Evolutionary conservation across 306 rosid species (phyloP).

Genomic region (barrel medic (Medicago truncatula)): DNA sequence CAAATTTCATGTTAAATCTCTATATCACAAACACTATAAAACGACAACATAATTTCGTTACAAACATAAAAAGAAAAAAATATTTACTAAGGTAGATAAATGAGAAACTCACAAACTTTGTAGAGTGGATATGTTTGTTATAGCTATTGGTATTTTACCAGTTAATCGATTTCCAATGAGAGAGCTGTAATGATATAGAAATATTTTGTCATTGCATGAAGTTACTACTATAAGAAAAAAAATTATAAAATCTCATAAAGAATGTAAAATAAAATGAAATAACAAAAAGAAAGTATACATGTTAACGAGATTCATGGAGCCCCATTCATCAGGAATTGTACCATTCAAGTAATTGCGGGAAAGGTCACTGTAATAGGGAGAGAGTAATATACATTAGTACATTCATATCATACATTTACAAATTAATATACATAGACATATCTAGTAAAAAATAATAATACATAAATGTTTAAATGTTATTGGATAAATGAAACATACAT

Average conservation of each 20-base stretch:
- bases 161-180: constrained; percentile 38
- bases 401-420: background rate
- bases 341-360: constrained; percentile 56
- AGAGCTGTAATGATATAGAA: constrained; percentile 43
- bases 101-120: constrained; percentile 59
- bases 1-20: background rate
- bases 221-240: background rate
- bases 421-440: background rate
- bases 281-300: constrained; percentile 2
- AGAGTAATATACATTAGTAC: background rate
- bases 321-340: constrained; percentile 59
- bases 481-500: constrained; percentile 44
- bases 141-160: constrained; percentile 57
- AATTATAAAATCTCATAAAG: background rate
- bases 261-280: background rate
- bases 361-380: constrained; percentile 49
- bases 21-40: background rate
- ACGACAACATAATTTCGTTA: background rate
- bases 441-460: background rate
- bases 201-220: background rate
- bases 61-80: background rate
- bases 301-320: constrained; percentile 31
- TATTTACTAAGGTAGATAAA: too few species aligned
- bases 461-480: background rate
- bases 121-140: constrained; percentile 60